Evolutionary conservation across 768 basidiomycete genomes (phyloP).

Genomic region (Amanita rubescens): DNA sequence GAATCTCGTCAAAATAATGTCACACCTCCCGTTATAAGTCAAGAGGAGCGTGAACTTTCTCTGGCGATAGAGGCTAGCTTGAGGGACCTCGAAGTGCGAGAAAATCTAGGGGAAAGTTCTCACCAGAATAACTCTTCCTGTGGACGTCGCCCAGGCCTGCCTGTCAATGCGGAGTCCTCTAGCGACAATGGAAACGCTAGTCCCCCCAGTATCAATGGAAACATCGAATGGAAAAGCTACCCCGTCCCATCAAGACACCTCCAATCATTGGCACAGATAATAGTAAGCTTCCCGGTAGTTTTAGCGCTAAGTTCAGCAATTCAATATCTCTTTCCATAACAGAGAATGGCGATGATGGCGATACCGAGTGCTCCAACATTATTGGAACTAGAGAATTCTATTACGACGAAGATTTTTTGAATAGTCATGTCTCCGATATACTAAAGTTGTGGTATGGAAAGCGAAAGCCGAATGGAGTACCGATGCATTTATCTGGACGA

Average conservation of each 20-base stretch:
- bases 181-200: not conserved
- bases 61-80: conserved; percentile 43
- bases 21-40: conserved; percentile 2
- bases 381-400: conserved; percentile 60
- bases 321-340: not conserved
- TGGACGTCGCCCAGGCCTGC: not conserved
- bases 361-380: conserved; percentile 30
- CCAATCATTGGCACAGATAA: not conserved
- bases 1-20: not conserved
- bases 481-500: conserved; percentile 45
- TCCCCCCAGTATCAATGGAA: no score
- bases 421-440: conserved; percentile 43
- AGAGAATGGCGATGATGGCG: conserved; percentile 6
- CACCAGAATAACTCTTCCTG: not conserved
- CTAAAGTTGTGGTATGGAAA: conserved; percentile 73
- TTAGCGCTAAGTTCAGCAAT: no score
- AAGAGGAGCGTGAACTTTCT: conserved; percentile 37
- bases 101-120: conserved; percentile 4
- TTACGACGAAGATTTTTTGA: conserved; percentile 46
- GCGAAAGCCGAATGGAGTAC: conserved; percentile 66
- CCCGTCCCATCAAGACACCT: not conserved
- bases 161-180: not conserved
- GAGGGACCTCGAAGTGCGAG: conserved; percentile 11
- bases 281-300: not conserved
- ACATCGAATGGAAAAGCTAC: not conserved